Evolutionary conservation across 768 basidiomycete genomes (phyloP), one percentile per base, ranked within the genome.

Genomic region (Phylloporus arenicola): DNA sequence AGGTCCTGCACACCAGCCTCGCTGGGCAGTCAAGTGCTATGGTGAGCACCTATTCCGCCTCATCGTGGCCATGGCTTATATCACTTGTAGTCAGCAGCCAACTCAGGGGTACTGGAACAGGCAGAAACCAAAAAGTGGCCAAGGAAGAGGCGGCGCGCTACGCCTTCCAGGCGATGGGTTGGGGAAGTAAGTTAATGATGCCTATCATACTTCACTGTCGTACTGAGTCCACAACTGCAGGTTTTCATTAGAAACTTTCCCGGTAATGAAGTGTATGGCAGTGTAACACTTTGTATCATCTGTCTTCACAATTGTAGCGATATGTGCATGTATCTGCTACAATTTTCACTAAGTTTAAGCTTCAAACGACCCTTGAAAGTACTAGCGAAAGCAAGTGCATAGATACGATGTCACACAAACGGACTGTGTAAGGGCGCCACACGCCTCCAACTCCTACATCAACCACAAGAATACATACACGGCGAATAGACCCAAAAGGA

Each of bases 101-200:
- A n/a, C 71, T 75, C 54, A 72, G 57, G 53, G 84, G 83, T 20
- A 45, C 61, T 4, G 84, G 82, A 0, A 54, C 43, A 4, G 84
- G 78, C 19, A 80, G 77, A 52, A 84, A 72, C 50, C 82, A 83
- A 63, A 86, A 84, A 55, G 42, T 67, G n/a, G 84, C 83, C 8
- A 85, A 83, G 55, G 82, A 84, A 66, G 78, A 81, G 53, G 83
- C 84, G n/a, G 82, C 81, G 29, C 75, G 76, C 34, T 69, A 76
- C 47, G 83, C 83, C 42, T 82, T 73, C 68, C 59, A 60, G 11
- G 51, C 68, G 3, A 70, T 84, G 74, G 76, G 78, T 47, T 84
- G 82, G 81, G 72, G 72, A 59, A 61, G 61, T 63, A 48, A 57
- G 60, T 6, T 16, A n/a, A 34, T 39, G 19, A 43, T 48, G n/a